phyloP scores from a whole-genome alignment of 208 protist genomes.

The Leishmania tropica region DNA sequence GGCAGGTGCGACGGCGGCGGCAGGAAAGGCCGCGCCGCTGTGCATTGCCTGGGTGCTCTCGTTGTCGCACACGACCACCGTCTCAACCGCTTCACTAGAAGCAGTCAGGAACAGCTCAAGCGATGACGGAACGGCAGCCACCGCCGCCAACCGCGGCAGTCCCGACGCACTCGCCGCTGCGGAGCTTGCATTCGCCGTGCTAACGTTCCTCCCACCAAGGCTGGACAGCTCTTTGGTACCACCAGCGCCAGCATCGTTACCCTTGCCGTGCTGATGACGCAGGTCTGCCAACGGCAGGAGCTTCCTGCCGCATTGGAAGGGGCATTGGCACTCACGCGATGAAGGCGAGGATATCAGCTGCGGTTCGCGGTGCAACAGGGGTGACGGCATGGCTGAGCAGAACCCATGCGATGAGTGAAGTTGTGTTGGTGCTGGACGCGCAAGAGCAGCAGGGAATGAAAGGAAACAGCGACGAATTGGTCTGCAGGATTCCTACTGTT shows the following conservation, averaged over 20 bases:
- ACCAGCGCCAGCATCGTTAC: neutral
- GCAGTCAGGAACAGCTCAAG: neutral
- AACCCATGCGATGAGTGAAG: neutral
- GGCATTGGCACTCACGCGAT: neutral
- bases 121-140: neutral
- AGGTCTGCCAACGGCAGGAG: neutral
- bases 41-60: neutral
- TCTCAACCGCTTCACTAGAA: neutral
- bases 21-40: no score
- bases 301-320: neutral
- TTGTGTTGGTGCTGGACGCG: neutral
- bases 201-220: neutral
- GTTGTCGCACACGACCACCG: neutral
- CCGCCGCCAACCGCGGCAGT: neutral
- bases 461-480: neutral
- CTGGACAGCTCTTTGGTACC: neutral
- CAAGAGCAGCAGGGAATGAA: neutral
- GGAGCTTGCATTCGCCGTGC: neutral
- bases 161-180: neutral
- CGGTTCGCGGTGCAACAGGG: neutral
- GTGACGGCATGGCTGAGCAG: neutral
- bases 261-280: neutral
- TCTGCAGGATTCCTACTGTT: neutral
- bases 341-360: neutral
- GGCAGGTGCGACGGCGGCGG: neutral